A percentile compares a stretch with the other conserved stretches of the same genome.
phyloP scores from a whole-genome alignment of 371 early-diverging fungal species.

The Thermomucor indicae-seudaticae region DNA sequence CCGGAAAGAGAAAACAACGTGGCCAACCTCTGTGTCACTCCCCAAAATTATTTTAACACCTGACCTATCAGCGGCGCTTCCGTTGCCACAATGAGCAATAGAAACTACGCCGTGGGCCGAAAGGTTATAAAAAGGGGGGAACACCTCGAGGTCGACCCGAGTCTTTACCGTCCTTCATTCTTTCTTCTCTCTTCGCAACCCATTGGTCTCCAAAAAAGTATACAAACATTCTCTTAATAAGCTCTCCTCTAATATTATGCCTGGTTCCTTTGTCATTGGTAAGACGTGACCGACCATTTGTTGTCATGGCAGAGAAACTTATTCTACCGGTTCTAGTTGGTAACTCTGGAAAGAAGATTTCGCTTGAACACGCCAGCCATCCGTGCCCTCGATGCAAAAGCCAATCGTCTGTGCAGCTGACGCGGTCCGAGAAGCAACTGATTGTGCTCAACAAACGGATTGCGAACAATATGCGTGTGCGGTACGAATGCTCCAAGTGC shows the following conservation, averaged over 20 bases:
- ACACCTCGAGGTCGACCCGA: too few relatives aligned
- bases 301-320: not conserved
- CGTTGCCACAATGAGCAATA: constrained; percentile 5
- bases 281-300: not conserved
- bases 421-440: constrained; percentile 32
- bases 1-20: constrained; percentile 2
- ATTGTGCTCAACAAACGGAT: constrained; percentile 35
- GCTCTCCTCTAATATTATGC: constrained; percentile 2
- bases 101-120: too few relatives aligned
- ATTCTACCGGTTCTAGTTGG: constrained; percentile 14
- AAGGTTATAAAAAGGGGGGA: too few relatives aligned
- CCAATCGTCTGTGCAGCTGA: constrained; percentile 32
- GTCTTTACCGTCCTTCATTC: too few relatives aligned
- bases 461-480: constrained; percentile 33
- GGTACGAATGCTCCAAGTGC: constrained; percentile 42
- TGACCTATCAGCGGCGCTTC: not conserved
- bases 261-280: constrained; percentile 14
- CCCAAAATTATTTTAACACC: not conserved
- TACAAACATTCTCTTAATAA: not conserved
- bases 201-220: not conserved
- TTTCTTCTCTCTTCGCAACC: not conserved
- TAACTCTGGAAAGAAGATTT: constrained; percentile 32
- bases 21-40: too few relatives aligned
- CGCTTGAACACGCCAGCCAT: constrained; percentile 30
- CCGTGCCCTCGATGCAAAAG: constrained; percentile 38